Evolutionary conservation across 768 basidiomycete genomes (phyloP), one percentile per base, ranked within the genome.

Genomic region (Mycena vitilis): DNA sequence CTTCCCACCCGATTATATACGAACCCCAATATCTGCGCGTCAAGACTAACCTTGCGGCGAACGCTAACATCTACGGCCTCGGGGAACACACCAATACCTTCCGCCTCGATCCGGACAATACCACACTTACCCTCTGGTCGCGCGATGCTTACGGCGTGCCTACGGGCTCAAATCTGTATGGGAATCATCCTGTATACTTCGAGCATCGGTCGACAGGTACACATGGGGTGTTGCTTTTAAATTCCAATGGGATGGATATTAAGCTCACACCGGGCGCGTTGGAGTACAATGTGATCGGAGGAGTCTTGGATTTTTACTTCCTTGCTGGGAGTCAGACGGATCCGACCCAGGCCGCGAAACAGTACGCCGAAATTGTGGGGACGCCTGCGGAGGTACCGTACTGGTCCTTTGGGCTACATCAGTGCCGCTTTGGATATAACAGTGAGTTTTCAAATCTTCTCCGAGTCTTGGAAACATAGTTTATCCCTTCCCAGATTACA

Each of bases 211-310:
- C 81, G 11, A 87, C 86, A 0, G 89, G 88, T 8, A 90, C 90
- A 1, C 91, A 92, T 77, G 91, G 86, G 16, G 91, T 93, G 37
- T 87, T 91, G 74, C 75, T 93, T 0, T 83, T 90, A 60, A 91
- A 87, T 75, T 88, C 90, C 12, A 88, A 91, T 70, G 92, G 92
- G 0, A 92, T 93, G 90, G 92, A 94, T 69, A 81, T 94, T 80
- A 92, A 92, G 74, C 79, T 92, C 63, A 84, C 83, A 34, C 80
- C 83, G 53, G 78, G 79, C 22, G 79, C 86, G 4, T 77, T 92
- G 65, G 90, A 94, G 79, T 95, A 94, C 76, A 89, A 92, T 68
- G 85, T 87, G 38, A 90, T 95, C 71, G 93, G 93, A 5, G 92
- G 92, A 11, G 85, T 93, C 1, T 76, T 94, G 38, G 92, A 94